These are phyloP conservation scores for Cladosporium sp. DNA, from an alignment of 2,329 filamentous ascomycete species.

Conservation along the genomic window DNA sequence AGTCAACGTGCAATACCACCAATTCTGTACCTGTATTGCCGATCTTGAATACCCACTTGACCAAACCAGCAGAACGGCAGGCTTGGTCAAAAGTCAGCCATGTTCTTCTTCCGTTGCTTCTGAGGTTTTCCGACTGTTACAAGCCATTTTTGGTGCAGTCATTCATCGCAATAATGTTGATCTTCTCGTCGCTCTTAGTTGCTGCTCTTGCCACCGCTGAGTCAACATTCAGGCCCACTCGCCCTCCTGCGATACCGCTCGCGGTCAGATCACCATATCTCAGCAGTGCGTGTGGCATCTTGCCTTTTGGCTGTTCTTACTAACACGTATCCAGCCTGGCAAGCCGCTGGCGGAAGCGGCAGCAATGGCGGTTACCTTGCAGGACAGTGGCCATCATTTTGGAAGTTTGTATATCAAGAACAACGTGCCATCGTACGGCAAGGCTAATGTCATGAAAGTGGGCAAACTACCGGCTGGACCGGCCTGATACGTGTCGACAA, in stretches of 20 bases:
- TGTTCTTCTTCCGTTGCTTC: background rate
- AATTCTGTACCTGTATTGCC: background rate
- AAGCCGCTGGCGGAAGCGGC: slow-evolving; percentile 55
- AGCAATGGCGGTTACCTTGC: slow-evolving; percentile 68
- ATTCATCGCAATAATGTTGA: background rate
- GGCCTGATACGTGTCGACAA: slow-evolving; percentile 71
- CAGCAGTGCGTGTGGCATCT: slow-evolving; percentile 50
- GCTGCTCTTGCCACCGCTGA: slow-evolving; percentile 27
- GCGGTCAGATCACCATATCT: slow-evolving; percentile 76
- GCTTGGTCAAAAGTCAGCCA: background rate
- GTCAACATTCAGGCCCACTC: slow-evolving; percentile 64
- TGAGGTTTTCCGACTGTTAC: background rate
- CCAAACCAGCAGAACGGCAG: background rate
- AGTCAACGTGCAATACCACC: background rate
- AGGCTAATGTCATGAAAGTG: slow-evolving; percentile 30
- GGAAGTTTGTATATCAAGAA: slow-evolving; percentile 36
- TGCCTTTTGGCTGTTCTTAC: background rate
- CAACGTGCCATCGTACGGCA: no score
- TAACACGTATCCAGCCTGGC: slow-evolving; percentile 32
- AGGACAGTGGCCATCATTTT: slow-evolving; percentile 70
- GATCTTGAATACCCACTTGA: background rate
- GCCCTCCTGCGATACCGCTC: slow-evolving; percentile 69
- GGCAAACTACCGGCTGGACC: slow-evolving; percentile 64
- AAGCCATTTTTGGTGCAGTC: background rate
- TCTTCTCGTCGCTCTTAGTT: slow-evolving; percentile 23